Base-by-base conservation (phyloP, 2,329 filamentous ascomycete genomes). In the Ophiostoma novo-ulmi region DNA sequence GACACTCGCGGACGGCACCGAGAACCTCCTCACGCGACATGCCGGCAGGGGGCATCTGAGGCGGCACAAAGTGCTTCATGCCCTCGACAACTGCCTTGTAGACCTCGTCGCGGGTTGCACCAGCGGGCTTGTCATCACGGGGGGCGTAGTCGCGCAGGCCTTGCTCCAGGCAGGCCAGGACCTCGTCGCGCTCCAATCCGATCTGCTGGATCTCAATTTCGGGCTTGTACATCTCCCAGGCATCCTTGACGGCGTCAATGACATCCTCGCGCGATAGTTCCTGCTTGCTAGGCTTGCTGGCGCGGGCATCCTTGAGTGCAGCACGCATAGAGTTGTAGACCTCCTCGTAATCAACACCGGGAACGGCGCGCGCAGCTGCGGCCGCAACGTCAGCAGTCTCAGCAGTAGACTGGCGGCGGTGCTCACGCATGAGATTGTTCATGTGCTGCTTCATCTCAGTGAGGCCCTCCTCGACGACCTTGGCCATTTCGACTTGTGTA, bases 171-270 rank as follows among this genome's bases (percentile, higher is more conserved):
- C 93, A 97, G 55, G 91, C 88, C 17, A 98, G 83, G 67, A 98
- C 91, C 77, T 98, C 94, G 14, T 97, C 93, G 5, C 93, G 87
- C 78, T 97, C 94, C 0, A 98, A 83, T 1, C 94, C 94, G 73
- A 96, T 91, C 76, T 97, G 93, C 75, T 97, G 91, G 5, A 97
- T 85, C 75, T 97, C 90, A 68, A 97, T 93, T 75, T 97, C 93
- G 0, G 94, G 94, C 80, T 97, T 97, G 80, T 97, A 97, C 70
- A 89, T 92, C 77, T 97, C 94, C 88, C 93, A 97, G 0, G 94
- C 94, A 75, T 97, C 93, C 75, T 89, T 89, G 17, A 98, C 91
- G 3, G 94, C 93, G 38, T 91, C 86, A 1, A 98, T 86, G 48
- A 98, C 92, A 71, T 96, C 92, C 67, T 97, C 92, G 74, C 91